Percentiles rank a stretch among this genome's conserved stretches.
Conservation (phyloP, 345 rosid species). For the Cardiospermum halicacabum region DNA sequence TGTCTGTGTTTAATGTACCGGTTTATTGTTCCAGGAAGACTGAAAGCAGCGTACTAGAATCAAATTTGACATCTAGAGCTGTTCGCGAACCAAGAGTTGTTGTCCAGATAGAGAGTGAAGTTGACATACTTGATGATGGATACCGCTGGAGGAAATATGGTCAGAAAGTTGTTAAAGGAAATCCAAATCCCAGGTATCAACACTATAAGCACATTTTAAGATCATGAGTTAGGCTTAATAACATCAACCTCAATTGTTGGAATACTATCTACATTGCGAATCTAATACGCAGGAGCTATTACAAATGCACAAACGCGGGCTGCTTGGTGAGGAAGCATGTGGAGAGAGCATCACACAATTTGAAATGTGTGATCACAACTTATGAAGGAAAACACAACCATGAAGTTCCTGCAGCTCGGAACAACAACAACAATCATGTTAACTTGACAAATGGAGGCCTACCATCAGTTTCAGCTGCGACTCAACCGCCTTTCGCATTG, state of each 20-base stretch:
- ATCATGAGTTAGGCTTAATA: not conserved
- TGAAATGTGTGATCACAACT: conserved; percentile 51
- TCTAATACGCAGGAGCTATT: conserved; percentile 53
- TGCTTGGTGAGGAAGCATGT: conserved; percentile 67
- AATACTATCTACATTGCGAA: not conserved
- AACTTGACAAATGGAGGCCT: conserved; percentile 22
- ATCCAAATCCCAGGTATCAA: conserved; percentile 66
- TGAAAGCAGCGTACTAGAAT: conserved; percentile 41
- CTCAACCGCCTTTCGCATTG: conserved; percentile 25
- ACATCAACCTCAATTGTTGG: no score
- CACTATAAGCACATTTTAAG: not conserved
- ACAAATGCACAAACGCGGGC: conserved; percentile 64
- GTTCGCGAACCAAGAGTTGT: conserved; percentile 61
- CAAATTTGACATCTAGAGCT: conserved; percentile 45
- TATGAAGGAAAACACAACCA: conserved; percentile 74
- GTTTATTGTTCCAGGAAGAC: conserved; percentile 37
- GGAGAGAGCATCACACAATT: conserved; percentile 62
- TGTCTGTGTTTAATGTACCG: not conserved
- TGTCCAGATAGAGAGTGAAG: conserved; percentile 64
- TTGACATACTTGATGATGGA: conserved; percentile 69
- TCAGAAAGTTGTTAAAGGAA: conserved; percentile 72
- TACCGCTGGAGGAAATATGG: conserved; percentile 78
- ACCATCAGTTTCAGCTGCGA: conserved; percentile 16
- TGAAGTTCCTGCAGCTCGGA: conserved; percentile 64
- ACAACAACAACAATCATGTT: conserved; percentile 37